Evolutionary conservation across 306 rosid species (phyloP).

Genomic region (Potentilla sterilis): DNA sequence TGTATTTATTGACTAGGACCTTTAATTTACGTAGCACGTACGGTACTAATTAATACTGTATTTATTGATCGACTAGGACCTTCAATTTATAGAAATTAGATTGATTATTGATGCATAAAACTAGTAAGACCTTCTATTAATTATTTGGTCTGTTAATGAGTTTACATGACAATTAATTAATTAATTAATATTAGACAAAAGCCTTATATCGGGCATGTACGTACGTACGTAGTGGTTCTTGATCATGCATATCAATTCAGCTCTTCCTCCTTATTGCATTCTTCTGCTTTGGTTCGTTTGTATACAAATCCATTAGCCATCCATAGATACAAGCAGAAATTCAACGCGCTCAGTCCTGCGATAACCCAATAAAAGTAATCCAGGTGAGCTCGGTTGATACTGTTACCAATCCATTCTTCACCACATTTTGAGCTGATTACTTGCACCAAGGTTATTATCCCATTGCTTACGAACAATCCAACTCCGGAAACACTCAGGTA

Average conservation of each 20-base stretch:
- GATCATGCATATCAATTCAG: neutral
- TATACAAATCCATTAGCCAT: conserved; percentile 50
- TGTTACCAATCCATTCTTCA: conserved; percentile 54
- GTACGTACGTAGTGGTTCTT: neutral
- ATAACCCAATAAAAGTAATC: conserved; percentile 60
- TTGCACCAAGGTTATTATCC: conserved; percentile 38
- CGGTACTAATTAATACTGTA: no score
- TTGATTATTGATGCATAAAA: no score
- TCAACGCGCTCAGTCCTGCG: conserved; percentile 55
- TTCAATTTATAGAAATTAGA: no score
- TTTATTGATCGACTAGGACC: no score
- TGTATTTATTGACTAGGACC: no score
- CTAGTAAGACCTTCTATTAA: no score
- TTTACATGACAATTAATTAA: no score
- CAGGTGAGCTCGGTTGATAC: conserved; percentile 61
- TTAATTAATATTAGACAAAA: neutral
- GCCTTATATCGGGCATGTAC: neutral
- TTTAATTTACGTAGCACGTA: no score
- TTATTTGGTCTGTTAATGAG: no score
- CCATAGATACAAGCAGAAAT: conserved; percentile 44
- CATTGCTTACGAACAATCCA: conserved; percentile 53
- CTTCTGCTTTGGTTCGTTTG: conserved; percentile 40
- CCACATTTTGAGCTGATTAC: conserved; percentile 31
- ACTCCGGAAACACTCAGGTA: conserved; percentile 53
- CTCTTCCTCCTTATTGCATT: conserved; percentile 9